A percentile compares a stretch with the other conserved stretches of the same genome.
Conservation (phyloP, 2,329 filamentous ascomycete genomes). For the Mollisiaceae sp. region DNA sequence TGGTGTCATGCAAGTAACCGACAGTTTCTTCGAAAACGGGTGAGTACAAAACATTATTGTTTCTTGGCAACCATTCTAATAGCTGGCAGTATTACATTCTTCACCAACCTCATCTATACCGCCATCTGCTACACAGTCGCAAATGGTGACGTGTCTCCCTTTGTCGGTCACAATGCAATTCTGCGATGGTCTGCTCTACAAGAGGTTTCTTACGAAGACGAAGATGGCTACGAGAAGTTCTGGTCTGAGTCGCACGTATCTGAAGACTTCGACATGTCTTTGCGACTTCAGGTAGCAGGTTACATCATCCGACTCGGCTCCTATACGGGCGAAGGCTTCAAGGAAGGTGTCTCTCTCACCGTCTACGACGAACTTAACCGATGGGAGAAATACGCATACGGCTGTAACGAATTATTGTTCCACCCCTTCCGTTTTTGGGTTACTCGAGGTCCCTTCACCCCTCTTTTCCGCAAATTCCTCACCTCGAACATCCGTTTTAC, state of each 20-base stretch:
- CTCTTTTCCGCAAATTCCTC: slow-evolving; percentile 66
- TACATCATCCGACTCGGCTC: slow-evolving; percentile 72
- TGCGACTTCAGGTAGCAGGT: slow-evolving; percentile 71
- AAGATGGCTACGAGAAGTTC: slow-evolving; percentile 51
- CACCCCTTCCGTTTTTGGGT: slow-evolving; percentile 69
- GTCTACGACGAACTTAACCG: slow-evolving; percentile 74
- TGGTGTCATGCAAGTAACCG: slow-evolving; percentile 77
- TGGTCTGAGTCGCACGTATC: slow-evolving; percentile 59
- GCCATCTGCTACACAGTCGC: slow-evolving; percentile 73
- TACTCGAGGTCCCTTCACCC: slow-evolving; percentile 67
- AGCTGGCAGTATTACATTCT: slow-evolving; percentile 65
- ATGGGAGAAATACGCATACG: slow-evolving; percentile 77
- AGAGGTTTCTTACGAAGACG: slow-evolving; percentile 56
- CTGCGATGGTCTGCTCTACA: slow-evolving; percentile 71
- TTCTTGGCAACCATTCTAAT: neutral
- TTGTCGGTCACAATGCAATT: slow-evolving; percentile 80
- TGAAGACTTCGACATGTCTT: slow-evolving; percentile 78
- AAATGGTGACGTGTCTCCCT: slow-evolving; percentile 67
- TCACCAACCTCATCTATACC: slow-evolving; percentile 79
- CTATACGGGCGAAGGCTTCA: slow-evolving; percentile 72
- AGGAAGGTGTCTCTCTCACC: slow-evolving; percentile 75
- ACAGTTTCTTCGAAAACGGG: slow-evolving; percentile 76
- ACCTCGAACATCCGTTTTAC: slow-evolving; percentile 64
- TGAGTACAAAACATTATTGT: slow-evolving; percentile 9
- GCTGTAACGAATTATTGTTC: slow-evolving; percentile 74